These are phyloP conservation scores for Schoenoplectus tabernaemontani DNA, from an alignment of 202 grass and related monocot genomes.

Conservation along the genomic window DNA sequence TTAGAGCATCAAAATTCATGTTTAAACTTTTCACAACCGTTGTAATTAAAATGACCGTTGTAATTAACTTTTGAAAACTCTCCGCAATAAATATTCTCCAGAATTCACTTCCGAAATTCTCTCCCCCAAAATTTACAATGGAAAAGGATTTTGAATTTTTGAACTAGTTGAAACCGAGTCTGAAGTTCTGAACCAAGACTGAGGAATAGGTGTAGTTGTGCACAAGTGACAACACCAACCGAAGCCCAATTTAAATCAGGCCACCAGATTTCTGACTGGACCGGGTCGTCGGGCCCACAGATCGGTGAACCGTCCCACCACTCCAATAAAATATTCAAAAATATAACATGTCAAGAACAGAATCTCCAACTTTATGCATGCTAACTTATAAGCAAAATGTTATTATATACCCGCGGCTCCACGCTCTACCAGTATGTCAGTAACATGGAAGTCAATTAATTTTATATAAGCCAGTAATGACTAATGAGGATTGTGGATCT, in stretches of 20 bases:
- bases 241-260: conserved; percentile 24
- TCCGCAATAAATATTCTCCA: too few relatives aligned
- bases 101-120: too few relatives aligned
- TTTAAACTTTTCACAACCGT: too few relatives aligned
- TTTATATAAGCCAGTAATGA: neutral
- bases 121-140: neutral
- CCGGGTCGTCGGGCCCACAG: neutral
- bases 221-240: conserved; percentile 17
- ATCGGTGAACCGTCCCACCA: conserved; percentile 20
- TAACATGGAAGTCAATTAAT: neutral
- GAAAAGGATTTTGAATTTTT: neutral
- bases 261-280: conserved; percentile 12
- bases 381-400: neutral
- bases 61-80: too few relatives aligned
- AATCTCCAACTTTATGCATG: neutral
- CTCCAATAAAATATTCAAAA: conserved; percentile 11
- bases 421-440: neutral
- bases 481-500: neutral
- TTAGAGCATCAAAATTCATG: too few relatives aligned
- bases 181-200: neutral
- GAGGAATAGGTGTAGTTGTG: conserved; percentile 5
- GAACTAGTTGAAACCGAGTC: neutral
- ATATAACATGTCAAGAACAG: neutral
- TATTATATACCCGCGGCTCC: neutral
- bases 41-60: too few relatives aligned